Base-by-base conservation (phyloP, 371 early-diverging fungal species). In the Sporodiniella umbellata region DNA sequence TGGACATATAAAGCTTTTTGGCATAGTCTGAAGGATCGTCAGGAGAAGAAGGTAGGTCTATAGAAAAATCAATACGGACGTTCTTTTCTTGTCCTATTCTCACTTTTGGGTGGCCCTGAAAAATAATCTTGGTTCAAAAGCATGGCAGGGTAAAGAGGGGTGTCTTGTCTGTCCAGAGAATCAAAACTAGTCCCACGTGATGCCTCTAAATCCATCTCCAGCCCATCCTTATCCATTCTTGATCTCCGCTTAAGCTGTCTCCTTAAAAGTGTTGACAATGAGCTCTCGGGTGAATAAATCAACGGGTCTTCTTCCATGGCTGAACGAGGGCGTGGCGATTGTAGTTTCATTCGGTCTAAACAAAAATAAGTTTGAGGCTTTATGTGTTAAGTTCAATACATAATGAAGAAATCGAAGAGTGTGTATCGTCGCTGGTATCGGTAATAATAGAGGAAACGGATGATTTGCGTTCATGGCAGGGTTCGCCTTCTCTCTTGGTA, bases 191-290 rank as follows among this genome's bases (percentile, higher is more conserved):
- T 1, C 10, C 18, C 33, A 23, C 10, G 33, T 12, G 24, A 15
- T 45, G 59, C 43, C 49, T 70, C 61, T 30, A 70, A 42, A 12
- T 67, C 56, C 50, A 73, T 73, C 28, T 69, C 73, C 11, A 62
- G 50, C 0, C 69, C 65, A 31, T 73, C 73, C 17, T 54, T 67
- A 42, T 73, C 73, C 30, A 28, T 30, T 50, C 56, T 44, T 74
- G 48, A 26, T 18, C 48, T 58, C 17, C 50, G 58, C 39, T 53
- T 59, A 5, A 68, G 45, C 21, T 74, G 68, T 12, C 58, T 62
- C 31, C 58, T 51, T 39, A 74, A 54, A 3, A 68, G 39, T 0
- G 66, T 60, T 12, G 55, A 68, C 8, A 70, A 42, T 7, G 71
- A 70, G 10, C 53, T 22, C 12, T 40, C 35, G 2, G 42, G 42